phyloP scores from a whole-genome alignment of 169 alveolate species.

The Plasmodium gonderi region DNA sequence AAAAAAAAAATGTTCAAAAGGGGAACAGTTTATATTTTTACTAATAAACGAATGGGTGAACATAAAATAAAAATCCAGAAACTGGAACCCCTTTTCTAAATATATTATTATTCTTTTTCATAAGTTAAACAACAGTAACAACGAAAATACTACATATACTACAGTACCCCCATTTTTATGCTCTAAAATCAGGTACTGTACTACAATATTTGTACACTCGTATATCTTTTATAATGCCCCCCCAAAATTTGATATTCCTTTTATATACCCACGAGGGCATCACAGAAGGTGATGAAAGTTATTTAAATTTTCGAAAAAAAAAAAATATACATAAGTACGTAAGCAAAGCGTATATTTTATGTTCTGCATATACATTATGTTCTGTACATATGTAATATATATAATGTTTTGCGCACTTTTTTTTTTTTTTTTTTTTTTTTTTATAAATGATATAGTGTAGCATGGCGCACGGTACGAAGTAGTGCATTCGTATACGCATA shows the following conservation, averaged over 20 bases:
- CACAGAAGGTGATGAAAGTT: not conserved
- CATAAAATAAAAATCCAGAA: no score
- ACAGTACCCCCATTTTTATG: no score
- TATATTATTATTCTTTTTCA: no score
- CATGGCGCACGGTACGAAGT: not conserved
- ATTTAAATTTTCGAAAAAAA: not conserved
- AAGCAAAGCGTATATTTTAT: constrained; percentile 2
- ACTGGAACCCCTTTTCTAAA: no score
- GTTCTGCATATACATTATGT: not conserved
- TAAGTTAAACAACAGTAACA: no score
- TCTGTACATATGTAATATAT: not conserved
- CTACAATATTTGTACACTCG: not conserved
- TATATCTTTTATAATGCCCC: not conserved
- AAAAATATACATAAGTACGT: not conserved
- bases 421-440: not conserved
- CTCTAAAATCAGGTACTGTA: no score
- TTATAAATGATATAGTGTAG: not conserved
- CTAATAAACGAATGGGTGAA: no score
- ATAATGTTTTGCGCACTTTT: not conserved
- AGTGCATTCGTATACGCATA: not conserved
- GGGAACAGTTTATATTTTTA: no score
- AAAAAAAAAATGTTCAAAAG: not conserved
- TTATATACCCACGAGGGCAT: not conserved
- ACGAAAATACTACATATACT: no score
- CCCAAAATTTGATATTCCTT: not conserved